Evolutionary conservation across 169 alveolate species (phyloP).

Genomic region (Condylostoma magnum): DNA sequence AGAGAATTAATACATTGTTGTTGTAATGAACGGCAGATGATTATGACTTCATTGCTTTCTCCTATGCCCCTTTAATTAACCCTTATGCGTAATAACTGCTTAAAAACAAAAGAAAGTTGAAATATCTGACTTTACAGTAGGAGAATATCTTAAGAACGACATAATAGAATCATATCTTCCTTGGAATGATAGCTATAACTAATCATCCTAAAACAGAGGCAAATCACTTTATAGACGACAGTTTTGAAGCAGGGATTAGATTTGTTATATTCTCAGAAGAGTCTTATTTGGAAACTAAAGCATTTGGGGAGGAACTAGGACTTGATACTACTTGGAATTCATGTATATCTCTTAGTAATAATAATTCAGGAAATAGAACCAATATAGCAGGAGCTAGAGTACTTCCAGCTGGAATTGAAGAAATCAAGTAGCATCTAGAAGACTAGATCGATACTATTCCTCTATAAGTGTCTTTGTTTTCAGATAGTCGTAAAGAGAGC

Average conservation of each 20-base stretch:
- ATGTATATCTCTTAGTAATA: constrained; percentile 46
- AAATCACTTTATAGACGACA: constrained; percentile 33
- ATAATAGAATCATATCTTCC: constrained; percentile 34
- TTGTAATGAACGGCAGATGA: constrained; percentile 24
- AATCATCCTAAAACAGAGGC: constrained; percentile 53
- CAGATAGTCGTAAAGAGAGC: constrained; percentile 35
- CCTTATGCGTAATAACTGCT: background rate
- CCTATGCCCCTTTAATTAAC: constrained; percentile 8
- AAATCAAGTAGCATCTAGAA: constrained; percentile 35
- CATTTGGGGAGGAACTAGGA: constrained; percentile 53
- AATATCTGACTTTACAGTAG: background rate
- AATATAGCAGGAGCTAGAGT: constrained; percentile 41
- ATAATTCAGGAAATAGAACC: constrained; percentile 18
- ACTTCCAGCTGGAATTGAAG: constrained; percentile 54
- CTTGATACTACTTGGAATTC: constrained; percentile 54
- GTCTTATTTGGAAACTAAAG: constrained; percentile 42
- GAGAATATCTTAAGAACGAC: constrained; percentile 11
- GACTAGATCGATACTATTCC: constrained; percentile 46
- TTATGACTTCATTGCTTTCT: constrained; percentile 18
- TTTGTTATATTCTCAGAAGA: constrained; percentile 54
- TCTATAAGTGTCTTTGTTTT: constrained; percentile 49
- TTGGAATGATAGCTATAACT: constrained; percentile 48
- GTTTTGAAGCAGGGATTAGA: constrained; percentile 46
- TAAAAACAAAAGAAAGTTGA: background rate
- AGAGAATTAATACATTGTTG: constrained; percentile 4